phyloP scores from a whole-genome alignment of 345 rosid species.

The Sonneratia alba region DNA sequence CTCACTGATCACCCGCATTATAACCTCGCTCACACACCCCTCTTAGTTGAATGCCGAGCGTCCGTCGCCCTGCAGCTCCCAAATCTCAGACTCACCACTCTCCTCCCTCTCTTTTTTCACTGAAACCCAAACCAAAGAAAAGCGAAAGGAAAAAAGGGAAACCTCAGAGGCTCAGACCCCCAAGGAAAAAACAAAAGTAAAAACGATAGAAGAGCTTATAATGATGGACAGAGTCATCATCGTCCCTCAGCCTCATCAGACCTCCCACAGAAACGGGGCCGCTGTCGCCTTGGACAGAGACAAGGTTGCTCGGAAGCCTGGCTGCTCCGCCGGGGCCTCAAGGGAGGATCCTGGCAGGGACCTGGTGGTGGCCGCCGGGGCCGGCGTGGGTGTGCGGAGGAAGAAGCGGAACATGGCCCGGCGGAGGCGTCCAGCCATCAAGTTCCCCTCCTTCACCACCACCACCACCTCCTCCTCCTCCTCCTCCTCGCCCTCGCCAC shows the following conservation, averaged over 20 bases:
- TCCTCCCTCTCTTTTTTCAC: slow-evolving; percentile 19
- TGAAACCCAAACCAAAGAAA: slow-evolving; percentile 24
- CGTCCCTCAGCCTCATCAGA: background rate
- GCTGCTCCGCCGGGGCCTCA: no score
- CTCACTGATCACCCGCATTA: slow-evolving; percentile 12
- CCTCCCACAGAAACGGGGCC: slow-evolving; percentile 44
- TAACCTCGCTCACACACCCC: slow-evolving; percentile 17
- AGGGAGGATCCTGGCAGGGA: slow-evolving; percentile 31
- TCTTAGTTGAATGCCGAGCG: slow-evolving; percentile 72
- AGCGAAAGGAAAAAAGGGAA: slow-evolving; percentile 21
- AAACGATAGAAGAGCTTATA: background rate
- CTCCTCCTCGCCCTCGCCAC: slow-evolving; percentile 41
- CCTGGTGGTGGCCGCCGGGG: slow-evolving; percentile 28
- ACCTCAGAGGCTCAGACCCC: background rate
- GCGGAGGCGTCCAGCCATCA: slow-evolving; percentile 63
- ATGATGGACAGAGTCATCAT: background rate
- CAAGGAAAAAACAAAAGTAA: background rate
- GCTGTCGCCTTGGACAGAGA: slow-evolving; percentile 14
- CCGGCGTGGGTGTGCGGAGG: slow-evolving; percentile 51
- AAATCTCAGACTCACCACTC: slow-evolving; percentile 29
- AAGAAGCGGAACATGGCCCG: slow-evolving; percentile 77
- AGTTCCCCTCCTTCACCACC: slow-evolving; percentile 25
- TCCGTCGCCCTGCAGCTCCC: slow-evolving; percentile 48
- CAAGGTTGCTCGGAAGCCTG: no score
- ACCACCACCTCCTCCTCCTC: slow-evolving; percentile 10